phyloP scores from a whole-genome alignment of 352 stramenopile species.

The Pythium phragmiticola region DNA sequence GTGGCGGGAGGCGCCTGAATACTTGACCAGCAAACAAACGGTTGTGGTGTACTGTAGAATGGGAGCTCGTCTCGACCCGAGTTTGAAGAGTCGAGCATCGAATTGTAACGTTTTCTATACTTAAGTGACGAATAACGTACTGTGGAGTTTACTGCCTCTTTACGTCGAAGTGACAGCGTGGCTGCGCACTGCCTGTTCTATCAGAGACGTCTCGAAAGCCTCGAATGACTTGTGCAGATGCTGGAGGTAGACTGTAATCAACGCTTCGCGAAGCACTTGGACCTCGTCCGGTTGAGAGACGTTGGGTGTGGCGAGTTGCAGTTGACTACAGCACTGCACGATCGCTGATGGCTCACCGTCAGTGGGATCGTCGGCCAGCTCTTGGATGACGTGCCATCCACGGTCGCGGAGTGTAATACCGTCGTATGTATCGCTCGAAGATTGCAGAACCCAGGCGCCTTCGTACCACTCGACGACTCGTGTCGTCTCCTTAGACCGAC shows the following conservation, averaged over 20 bases:
- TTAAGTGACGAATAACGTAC: too few species aligned
- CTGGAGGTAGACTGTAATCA: neutral
- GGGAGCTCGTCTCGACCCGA: too few species aligned
- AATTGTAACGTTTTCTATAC: too few species aligned
- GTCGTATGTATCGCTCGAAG: neutral
- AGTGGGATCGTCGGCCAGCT: neutral
- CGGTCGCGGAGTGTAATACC: neutral
- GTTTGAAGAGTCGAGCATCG: too few species aligned
- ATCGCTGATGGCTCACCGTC: neutral
- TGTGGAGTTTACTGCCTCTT: too few species aligned
- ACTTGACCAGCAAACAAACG: too few species aligned
- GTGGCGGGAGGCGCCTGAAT: too few species aligned
- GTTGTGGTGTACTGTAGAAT: too few species aligned
- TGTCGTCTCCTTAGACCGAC: neutral
- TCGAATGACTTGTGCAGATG: neutral
- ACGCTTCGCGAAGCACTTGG: neutral
- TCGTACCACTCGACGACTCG: slow-evolving; percentile 3
- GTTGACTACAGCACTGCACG: neutral
- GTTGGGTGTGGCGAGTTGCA: neutral
- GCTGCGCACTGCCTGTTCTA: neutral
- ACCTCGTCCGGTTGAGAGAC: neutral
- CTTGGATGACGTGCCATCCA: slow-evolving; percentile 1
- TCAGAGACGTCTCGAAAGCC: neutral
- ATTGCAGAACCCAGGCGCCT: neutral
- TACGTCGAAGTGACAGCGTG: too few species aligned